Evolutionary conservation across 345 rosid species (phyloP).

Genomic region (Lagerstroemia speciosa): DNA sequence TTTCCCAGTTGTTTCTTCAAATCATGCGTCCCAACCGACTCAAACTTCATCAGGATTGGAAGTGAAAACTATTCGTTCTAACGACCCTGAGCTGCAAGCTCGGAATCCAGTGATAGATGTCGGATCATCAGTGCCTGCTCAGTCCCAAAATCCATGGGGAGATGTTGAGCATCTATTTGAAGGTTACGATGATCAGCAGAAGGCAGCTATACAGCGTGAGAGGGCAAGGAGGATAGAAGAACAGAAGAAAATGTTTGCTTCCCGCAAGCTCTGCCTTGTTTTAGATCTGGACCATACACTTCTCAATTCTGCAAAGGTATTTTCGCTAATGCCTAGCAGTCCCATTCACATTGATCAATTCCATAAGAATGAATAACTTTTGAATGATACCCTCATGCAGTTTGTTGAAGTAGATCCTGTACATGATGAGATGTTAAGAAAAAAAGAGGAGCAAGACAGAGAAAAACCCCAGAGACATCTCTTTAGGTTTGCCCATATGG

Average conservation of each 20-base stretch:
- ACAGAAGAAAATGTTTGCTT: constrained; percentile 89
- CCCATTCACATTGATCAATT: not conserved
- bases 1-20: constrained; percentile 28
- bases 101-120: constrained; percentile 28
- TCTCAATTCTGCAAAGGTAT: constrained; percentile 96
- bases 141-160: constrained; percentile 61
- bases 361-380: not conserved
- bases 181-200: constrained; percentile 79
- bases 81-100: constrained; percentile 24
- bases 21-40: constrained; percentile 28
- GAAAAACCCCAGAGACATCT: constrained; percentile 79
- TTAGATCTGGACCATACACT: constrained; percentile 97
- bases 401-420: constrained; percentile 74
- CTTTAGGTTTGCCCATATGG: constrained; percentile 87
- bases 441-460: constrained; percentile 94
- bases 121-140: constrained; percentile 29
- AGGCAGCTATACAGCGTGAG: constrained; percentile 88
- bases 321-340: not conserved
- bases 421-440: constrained; percentile 79
- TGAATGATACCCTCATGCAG: constrained; percentile 24
- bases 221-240: constrained; percentile 88
- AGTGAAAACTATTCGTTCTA: constrained; percentile 22
- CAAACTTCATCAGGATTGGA: constrained; percentile 28
- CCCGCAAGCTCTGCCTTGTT: constrained; percentile 84
- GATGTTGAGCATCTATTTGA: constrained; percentile 89